phyloP scores from a whole-genome alignment of 129 eudicot species.

The Chrysanthemum makinoi region DNA sequence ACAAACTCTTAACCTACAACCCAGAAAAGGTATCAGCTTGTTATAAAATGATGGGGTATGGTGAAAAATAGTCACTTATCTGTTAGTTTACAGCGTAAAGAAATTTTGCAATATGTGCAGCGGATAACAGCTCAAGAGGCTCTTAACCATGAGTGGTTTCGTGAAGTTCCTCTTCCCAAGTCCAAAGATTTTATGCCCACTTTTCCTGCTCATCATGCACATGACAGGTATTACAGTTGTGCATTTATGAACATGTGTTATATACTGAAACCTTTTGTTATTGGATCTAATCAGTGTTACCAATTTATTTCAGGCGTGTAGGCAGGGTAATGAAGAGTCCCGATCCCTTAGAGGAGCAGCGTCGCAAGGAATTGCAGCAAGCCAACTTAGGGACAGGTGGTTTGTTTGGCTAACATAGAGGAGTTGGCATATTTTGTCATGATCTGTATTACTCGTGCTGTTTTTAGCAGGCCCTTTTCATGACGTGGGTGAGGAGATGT shows the following conservation, averaged over 20 bases:
- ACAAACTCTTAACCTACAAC: constrained; percentile 79
- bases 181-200: constrained; percentile 92
- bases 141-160: constrained; percentile 67
- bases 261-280: neutral
- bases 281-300: neutral
- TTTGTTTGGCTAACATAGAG: constrained; percentile 56
- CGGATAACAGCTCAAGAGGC: constrained; percentile 71
- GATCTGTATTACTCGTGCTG: no score
- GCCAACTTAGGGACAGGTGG: constrained; percentile 85
- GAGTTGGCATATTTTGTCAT: no score
- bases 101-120: constrained; percentile 35
- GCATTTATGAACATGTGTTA: neutral
- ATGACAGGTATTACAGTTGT: constrained; percentile 47
- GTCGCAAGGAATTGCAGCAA: constrained; percentile 82
- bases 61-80: neutral
- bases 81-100: neutral
- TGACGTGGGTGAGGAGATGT: neutral
- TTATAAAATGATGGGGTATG: neutral
- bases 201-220: constrained; percentile 95
- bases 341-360: constrained; percentile 95
- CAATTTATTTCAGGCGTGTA: constrained; percentile 48
- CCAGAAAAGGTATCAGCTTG: constrained; percentile 70
- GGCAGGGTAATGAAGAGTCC: constrained; percentile 90
- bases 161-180: constrained; percentile 69
- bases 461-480: constrained; percentile 4